phyloP scores from a whole-genome alignment of 352 stramenopile genomes.

The Globisporangium uncinulatum region DNA sequence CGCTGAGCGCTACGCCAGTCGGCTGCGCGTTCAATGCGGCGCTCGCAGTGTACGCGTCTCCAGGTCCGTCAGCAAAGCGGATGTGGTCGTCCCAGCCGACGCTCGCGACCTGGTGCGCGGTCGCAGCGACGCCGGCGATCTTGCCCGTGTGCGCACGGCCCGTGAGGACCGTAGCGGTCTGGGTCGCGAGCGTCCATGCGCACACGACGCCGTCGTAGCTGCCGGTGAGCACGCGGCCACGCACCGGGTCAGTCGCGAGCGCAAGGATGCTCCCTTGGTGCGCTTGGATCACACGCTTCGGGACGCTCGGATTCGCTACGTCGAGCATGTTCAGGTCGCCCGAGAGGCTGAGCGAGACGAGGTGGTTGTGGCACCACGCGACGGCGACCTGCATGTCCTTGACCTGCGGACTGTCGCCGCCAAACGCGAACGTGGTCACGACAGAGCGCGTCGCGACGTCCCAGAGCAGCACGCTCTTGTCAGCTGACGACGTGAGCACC shows the following conservation, averaged over 20 bases:
- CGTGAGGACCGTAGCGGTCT: slow-evolving; percentile 33
- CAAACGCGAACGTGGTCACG: slow-evolving; percentile 75
- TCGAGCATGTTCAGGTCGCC: slow-evolving; percentile 85
- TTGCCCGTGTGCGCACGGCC: slow-evolving; percentile 62
- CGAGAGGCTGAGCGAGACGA: slow-evolving; percentile 80
- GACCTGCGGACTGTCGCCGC: slow-evolving; percentile 49
- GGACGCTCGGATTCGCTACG: slow-evolving; percentile 50
- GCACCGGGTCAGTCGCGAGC: slow-evolving; percentile 70
- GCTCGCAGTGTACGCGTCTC: slow-evolving; percentile 43
- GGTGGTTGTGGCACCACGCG: slow-evolving; percentile 63
- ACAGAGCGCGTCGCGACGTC: slow-evolving; percentile 71
- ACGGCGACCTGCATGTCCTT: slow-evolving; percentile 84
- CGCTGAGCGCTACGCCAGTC: slow-evolving; percentile 53
- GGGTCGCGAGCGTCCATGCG: slow-evolving; percentile 67
- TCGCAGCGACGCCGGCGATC: slow-evolving; percentile 74
- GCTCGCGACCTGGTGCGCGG: slow-evolving; percentile 65
- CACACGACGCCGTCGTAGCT: slow-evolving; percentile 93
- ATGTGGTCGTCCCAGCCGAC: slow-evolving; percentile 91
- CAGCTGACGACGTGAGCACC: slow-evolving; percentile 92
- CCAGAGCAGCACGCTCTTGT: slow-evolving; percentile 96
- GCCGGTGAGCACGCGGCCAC: slow-evolving; percentile 85
- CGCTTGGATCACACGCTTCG: slow-evolving; percentile 82
- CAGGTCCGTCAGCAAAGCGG: slow-evolving; percentile 43
- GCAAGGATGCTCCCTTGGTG: slow-evolving; percentile 90
- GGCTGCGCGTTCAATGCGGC: slow-evolving; percentile 64